Base-by-base conservation (phyloP, 192 early-diverging fungal species). In the Backusella westeae region DNA sequence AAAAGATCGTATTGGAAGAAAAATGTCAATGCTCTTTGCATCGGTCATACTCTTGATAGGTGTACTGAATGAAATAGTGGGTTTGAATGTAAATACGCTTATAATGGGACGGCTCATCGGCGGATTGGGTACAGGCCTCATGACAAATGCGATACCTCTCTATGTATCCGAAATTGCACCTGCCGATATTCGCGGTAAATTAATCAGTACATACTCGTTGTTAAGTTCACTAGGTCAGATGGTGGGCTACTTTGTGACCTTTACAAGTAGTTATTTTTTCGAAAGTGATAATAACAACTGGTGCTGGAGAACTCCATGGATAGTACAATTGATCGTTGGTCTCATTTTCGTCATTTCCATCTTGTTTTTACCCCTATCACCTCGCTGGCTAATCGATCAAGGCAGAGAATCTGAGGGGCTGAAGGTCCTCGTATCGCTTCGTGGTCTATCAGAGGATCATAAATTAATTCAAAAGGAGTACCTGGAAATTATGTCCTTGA, bases 191-290 rank as follows among this genome's bases (percentile, higher is more conserved):
- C 93, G 95, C 78, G 95, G 95, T 44, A 90, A 93, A 17, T 87
- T 96, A 10, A 90, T 94, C 41, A 90, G 92, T 23, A 84, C 96
- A 46, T 92, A 95, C 77, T 95, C 97, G 74, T 89, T 94, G 81
- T 92, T 95, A 77, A 95, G 96, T 78, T 96, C 94, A 59, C 90
- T 94, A 85, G 96, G 92, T 39, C 88, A 90, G 63, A 83, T 89
- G 35, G 80, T 91, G 14, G 87, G 89, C 34, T 92, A 88, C 72
- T 86, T 86, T 74, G 76, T 90, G 9, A 80, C 84, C 4, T 89
- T 85, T 81, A 86, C 76, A 46, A 80, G 78, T 32, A 73, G 69
- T 19, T 63, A 63, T 23, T 63, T 29, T 29, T 63, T 63, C 26
- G 6, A 69, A 10, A 75, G 63, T 12, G n/a, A 69, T 10, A 77